Conservation (phyloP, 768 basidiomycete species). For the Steccherinum ochraceum region DNA sequence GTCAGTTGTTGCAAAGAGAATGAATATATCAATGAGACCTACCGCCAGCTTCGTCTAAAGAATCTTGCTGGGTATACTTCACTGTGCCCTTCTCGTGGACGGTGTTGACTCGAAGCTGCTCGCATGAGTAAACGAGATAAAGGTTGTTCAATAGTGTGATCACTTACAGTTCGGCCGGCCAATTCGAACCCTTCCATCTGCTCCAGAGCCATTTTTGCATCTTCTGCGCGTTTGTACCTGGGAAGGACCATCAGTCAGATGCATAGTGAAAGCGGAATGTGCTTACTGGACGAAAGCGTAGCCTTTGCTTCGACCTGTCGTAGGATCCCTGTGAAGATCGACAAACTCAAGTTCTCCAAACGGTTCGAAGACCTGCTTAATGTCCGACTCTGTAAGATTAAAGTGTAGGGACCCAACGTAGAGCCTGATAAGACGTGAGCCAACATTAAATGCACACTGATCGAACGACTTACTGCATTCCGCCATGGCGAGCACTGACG, state of each 20-base stretch:
- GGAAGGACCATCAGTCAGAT: constrained; percentile 1
- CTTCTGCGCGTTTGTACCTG: constrained; percentile 86
- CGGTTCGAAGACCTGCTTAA: constrained; percentile 98
- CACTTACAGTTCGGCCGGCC: constrained; percentile 82
- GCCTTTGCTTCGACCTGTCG: constrained; percentile 94
- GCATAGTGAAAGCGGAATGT: background rate
- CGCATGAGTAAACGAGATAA: constrained; percentile 10
- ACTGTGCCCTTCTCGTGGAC: constrained; percentile 86
- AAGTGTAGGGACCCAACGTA: constrained; percentile 97
- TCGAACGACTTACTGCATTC: constrained; percentile 71
- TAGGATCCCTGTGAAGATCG: constrained; percentile 92
- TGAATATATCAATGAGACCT: constrained; percentile 13
- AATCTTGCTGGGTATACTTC: constrained; percentile 70
- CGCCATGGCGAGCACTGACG: constrained; percentile 67
- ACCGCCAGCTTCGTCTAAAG: constrained; percentile 90
- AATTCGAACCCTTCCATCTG: constrained; percentile 99
- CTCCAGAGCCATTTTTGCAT: constrained; percentile 94
- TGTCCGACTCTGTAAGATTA: constrained; percentile 94
- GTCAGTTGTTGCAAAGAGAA: no score
- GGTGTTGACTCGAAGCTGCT: constrained; percentile 81
- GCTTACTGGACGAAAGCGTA: constrained; percentile 96
- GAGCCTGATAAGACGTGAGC: constrained; percentile 44
- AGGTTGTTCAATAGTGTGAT: constrained; percentile 6
- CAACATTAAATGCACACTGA: constrained; percentile 17
- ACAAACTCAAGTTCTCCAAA: constrained; percentile 98